phyloP scores from a whole-genome alignment of 208 protist species.

The Trypanosoma caninum region DNA sequence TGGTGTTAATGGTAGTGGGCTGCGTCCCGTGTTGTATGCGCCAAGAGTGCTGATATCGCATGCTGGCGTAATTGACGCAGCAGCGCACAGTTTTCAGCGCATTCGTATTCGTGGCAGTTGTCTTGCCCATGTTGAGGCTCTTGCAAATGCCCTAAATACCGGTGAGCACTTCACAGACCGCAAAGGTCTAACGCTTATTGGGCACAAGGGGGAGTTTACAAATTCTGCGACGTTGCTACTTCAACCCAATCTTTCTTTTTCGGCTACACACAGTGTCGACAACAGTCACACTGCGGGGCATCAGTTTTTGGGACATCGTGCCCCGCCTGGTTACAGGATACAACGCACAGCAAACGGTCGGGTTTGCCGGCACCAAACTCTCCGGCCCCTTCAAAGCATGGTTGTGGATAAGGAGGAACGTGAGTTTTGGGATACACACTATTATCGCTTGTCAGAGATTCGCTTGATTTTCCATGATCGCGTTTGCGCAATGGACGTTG shows the following conservation, averaged over 20 bases:
- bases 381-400: slow-evolving; percentile 22
- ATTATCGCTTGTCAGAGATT: slow-evolving; percentile 60
- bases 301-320: slow-evolving; percentile 28
- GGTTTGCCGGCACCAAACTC: slow-evolving; percentile 15
- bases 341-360: slow-evolving; percentile 19
- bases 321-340: slow-evolving; percentile 10
- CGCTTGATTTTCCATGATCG: slow-evolving; percentile 75
- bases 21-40: slow-evolving; percentile 82
- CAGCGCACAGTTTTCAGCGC: slow-evolving; percentile 70
- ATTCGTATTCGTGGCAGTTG: slow-evolving; percentile 85
- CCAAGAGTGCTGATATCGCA: slow-evolving; percentile 79
- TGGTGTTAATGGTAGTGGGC: slow-evolving; percentile 1
- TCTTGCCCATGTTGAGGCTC: slow-evolving; percentile 69
- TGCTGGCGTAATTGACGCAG: slow-evolving; percentile 77
- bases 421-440: slow-evolving; percentile 78
- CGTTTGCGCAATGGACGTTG: slow-evolving; percentile 48
- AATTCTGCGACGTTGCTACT: slow-evolving; percentile 1
- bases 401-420: slow-evolving; percentile 59
- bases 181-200: neutral
- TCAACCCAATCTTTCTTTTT: slow-evolving; percentile 39
- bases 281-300: neutral
- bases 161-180: slow-evolving; percentile 68
- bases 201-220: too few relatives aligned
- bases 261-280: slow-evolving; percentile 16
- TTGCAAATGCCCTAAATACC: slow-evolving; percentile 46